Base-by-base conservation (phyloP, 331 rosid species). In the Saraca asoca region DNA sequence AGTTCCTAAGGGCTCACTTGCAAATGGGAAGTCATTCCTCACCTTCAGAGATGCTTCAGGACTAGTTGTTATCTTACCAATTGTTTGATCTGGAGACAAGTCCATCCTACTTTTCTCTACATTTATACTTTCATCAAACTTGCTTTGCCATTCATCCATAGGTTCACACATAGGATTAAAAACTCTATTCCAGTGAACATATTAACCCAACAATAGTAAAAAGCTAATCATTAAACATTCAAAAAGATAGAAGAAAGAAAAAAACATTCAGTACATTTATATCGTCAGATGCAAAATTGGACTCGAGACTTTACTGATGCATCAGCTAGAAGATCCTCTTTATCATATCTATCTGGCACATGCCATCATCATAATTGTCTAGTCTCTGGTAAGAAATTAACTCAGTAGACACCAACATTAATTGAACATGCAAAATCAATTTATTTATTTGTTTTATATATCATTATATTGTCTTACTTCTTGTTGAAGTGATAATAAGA, bases 151-250 rank as follows among this genome's bases (percentile, higher is more conserved):
- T 68, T 78, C 87, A 66, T 91, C 91, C 66, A 66, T 73, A 44
- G 96, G 95, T 71, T 91, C 88, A 43, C 83, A 79, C 83, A 86
- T 69, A 19, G 95, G 91, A 63, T 86, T 91, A 78, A 85, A n/a
- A 86, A 81, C 91, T 88, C 97, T 88, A 73, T 58, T 82, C 66
- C 76, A 83, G 75, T 11, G 54, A 66, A 51, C 41, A 77, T 55
- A 52, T 20, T 50, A 70, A 49, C 61, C 64, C 48, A 60, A 64
- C 66, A 53, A 24, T 31, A 74, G 39, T 37, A 72, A 43, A 12
- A 38, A 51, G 11, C 43, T 52, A 44, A 56, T 59, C 54, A 60
- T 50, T 50, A 68, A 71, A 48, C 31, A 72, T 67, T 62, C 5
- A 51, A 73, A 72, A 66, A 41, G 59, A 35, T 16, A 34, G 50